phyloP scores from a whole-genome alignment of 2,329 filamentous ascomycete genomes.

The Mariannaea sp. region DNA sequence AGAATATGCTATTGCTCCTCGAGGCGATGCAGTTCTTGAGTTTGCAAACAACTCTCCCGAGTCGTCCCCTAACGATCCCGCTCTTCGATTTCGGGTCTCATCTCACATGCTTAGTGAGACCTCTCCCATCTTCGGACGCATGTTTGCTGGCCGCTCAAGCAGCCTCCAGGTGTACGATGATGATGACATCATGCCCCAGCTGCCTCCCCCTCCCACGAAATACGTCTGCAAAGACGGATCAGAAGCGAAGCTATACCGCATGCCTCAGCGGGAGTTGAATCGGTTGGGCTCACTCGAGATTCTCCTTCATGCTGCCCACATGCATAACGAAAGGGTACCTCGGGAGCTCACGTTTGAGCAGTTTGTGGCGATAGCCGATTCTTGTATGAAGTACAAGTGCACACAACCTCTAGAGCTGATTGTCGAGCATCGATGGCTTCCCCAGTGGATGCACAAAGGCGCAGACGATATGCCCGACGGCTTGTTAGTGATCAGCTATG shows the following conservation, averaged over 20 bases:
- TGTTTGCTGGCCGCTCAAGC: slow-evolving; percentile 46
- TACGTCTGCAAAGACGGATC: slow-evolving; percentile 50
- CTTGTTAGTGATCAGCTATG: slow-evolving; percentile 57
- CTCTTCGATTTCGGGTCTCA: slow-evolving; percentile 56
- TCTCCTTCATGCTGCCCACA: slow-evolving; percentile 57
- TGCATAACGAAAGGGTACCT: slow-evolving; percentile 53
- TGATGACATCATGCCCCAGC: slow-evolving; percentile 43
- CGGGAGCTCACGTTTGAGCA: slow-evolving; percentile 52
- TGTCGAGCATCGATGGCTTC: slow-evolving; percentile 58
- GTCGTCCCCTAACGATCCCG: slow-evolving; percentile 41
- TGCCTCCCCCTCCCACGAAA: slow-evolving; percentile 43
- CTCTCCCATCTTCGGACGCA: slow-evolving; percentile 56
- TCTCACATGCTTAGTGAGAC: slow-evolving; percentile 56
- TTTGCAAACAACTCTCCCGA: slow-evolving; percentile 51
- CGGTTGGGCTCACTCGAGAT: slow-evolving; percentile 49
- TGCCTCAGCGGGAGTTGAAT: slow-evolving; percentile 57
- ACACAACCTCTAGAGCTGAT: slow-evolving; percentile 55
- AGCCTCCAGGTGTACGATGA: slow-evolving; percentile 44
- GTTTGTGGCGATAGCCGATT: slow-evolving; percentile 58
- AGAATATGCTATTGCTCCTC: slow-evolving; percentile 50
- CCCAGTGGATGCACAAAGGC: slow-evolving; percentile 55
- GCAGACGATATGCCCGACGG: slow-evolving; percentile 56
- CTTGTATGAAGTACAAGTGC: slow-evolving; percentile 55
- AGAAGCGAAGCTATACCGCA: slow-evolving; percentile 54
- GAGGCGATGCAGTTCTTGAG: slow-evolving; percentile 57